Evolutionary conservation across 129 eudicot genomes (phyloP).

Genomic region (Centaurea solstitialis): DNA sequence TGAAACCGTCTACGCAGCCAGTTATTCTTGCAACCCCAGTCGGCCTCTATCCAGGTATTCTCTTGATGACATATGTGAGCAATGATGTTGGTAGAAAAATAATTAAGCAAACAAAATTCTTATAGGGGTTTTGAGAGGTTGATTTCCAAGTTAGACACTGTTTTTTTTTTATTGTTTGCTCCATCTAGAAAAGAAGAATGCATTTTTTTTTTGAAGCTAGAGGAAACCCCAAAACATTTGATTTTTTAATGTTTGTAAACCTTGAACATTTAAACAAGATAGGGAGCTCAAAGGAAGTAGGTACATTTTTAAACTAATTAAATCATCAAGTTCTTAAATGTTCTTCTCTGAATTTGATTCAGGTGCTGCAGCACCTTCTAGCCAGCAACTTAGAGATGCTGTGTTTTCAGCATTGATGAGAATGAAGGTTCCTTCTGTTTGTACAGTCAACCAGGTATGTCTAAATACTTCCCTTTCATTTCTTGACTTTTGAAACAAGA

Average conservation of each 20-base stretch:
- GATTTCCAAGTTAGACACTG: no score
- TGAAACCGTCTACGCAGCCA: background rate
- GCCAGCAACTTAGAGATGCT: background rate
- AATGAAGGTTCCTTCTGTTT: constrained; percentile 77
- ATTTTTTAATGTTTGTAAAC: no score
- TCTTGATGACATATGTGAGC: no score
- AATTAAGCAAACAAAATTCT: background rate
- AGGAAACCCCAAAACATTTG: no score
- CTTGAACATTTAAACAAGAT: background rate
- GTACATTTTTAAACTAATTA: background rate
- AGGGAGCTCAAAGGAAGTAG: background rate
- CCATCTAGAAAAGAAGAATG: no score
- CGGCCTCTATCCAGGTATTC: background rate
- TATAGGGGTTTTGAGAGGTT: no score
- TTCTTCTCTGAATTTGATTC: constrained; percentile 8
- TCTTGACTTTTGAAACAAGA: no score
- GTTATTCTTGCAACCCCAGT: background rate
- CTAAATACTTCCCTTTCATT: background rate
- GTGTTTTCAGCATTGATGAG: constrained; percentile 48
- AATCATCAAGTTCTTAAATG: background rate
- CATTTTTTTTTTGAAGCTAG: no score
- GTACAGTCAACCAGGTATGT: constrained; percentile 72
- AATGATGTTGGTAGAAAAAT: background rate
- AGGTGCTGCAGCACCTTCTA: constrained; percentile 60
- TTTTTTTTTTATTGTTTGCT: no score